Evolutionary conservation across 202 grass and related monocot genomes (phyloP), one percentile per base, ranked within the genome.

Genomic region (Schoenoplectus tabernaemontani): DNA sequence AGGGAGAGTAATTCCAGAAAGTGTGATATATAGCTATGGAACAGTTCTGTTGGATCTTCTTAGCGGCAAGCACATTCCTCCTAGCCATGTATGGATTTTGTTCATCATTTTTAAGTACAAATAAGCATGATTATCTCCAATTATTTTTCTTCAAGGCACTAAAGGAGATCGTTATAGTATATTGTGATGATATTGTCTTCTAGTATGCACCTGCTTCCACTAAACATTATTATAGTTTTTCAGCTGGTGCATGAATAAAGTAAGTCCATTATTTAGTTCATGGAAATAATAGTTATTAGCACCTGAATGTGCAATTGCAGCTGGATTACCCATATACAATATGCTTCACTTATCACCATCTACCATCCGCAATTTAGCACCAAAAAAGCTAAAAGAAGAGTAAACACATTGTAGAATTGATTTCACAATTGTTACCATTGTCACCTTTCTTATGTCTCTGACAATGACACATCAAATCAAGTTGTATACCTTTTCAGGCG

Each of bases 1-100:
- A 99, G 96, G 96, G 20, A 91, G 92, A 84, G 96, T 99, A 54
- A 99, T 99, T 56, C 64, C 92, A 5, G 96, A 99, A 86, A 99
- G 96, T 88, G 96, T 99, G 85, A 96, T 99, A 78, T 99, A 99
- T 83, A 99, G 96, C 78, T 99, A 99, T 10, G 96, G 96, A 80
- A 99, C 96, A 61, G 96, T 99, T 76, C 79, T 99, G 17, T 86
- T 99, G 86, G 96, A 99, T 93, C 96, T 99, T 78, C 90, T 99
- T 82, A 99, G 96, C 24, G 96, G 96, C 78, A 99, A 99, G 73
- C 96, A 98, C 88, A 98, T 98, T 81, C 96, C 96, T 90, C 96
- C 96, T 56, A 98, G 95, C 86, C 95, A 98, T 89, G 96, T 98
- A 98, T 83, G 86, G 26, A 50, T 84, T 56, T 20, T 62, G 76